Evolutionary conservation across 495 filamentous ascomycete species (phyloP), one percentile per base, ranked within the genome.

Genomic region (Massariosphaeria phaeospora): DNA sequence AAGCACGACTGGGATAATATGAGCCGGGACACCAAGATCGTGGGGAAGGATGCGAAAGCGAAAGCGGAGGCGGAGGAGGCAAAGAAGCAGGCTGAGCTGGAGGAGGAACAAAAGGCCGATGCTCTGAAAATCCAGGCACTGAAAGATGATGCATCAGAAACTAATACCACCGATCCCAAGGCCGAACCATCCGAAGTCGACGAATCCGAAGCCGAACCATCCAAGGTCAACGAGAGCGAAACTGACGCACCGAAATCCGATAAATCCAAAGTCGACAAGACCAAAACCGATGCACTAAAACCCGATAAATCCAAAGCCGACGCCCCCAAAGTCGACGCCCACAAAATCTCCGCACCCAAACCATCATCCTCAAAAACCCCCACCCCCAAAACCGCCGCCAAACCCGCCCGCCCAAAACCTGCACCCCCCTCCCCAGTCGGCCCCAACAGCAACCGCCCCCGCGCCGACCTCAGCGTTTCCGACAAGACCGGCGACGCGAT

Each of bases 1-100:
- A 66, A 59, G 17, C 43, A 54, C 17, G 43, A 55, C 6, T 71
- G 68, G 68, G 62, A 66, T 57, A 71, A 71, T 45, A 23, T 69
- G 7, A 61, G 52, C 48, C n/a, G 44, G 13, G 67, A 71, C 41
- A 51, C 39, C 36, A 40, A 48, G 23, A 58, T 65, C 15, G 42
- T 23, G 29, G 23, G 31, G 11, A 46, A 46, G 34, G n/a, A 41
- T 2, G 35, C 15, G 3, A 15, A 30, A 10, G 35, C 27, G 10
- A 24, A 6, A 17, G 18, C 7, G 12, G 31, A 48, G 6, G 21
- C 21, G 4, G 21, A 55, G n/a, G 33, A 46, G 31, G 41, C 46
- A 40, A 40, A 40, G 38, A 21, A 3, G 8, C 4, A 27, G 21
- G 29, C 17, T 8, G 41, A 30, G 2, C 38, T 40, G 3, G 38